A percentile compares a stretch with the other conserved stretches of the same genome.
These are phyloP conservation scores for Massariosphaeria phaeospora DNA, from an alignment of 495 filamentous ascomycete genomes.

Conservation along the genomic window DNA sequence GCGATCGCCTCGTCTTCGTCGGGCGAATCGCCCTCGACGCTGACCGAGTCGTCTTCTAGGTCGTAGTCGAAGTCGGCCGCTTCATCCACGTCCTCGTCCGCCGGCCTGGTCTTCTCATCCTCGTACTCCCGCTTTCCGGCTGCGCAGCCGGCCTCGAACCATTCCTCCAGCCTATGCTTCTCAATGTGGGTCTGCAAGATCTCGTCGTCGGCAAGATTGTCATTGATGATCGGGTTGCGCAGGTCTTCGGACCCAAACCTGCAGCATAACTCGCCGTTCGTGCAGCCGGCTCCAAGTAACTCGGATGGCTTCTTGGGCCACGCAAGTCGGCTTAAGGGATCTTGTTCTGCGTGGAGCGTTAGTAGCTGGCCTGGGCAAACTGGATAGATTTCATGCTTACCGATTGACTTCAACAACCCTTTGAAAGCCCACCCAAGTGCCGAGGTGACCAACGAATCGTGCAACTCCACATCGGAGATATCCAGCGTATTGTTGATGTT, in stretches of 20 bases:
- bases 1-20: background rate
- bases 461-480: constrained; percentile 48
- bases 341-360: constrained; percentile 2
- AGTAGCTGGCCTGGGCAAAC: background rate
- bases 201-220: constrained; percentile 39
- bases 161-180: constrained; percentile 36
- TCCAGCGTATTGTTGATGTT: constrained; percentile 52
- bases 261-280: constrained; percentile 28
- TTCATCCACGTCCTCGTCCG: background rate
- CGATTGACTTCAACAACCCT: constrained; percentile 45
- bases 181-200: constrained; percentile 30
- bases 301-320: background rate
- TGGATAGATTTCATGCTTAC: constrained; percentile 25
- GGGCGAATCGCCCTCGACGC: constrained; percentile 5
- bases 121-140: constrained; percentile 20
- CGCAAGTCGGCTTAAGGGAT: background rate
- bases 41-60: background rate
- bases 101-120: constrained; percentile 6
- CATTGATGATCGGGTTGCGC: constrained; percentile 33
- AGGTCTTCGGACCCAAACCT: constrained; percentile 35
- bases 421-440: constrained; percentile 49
- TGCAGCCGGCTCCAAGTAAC: constrained; percentile 33
- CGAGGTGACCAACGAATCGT: constrained; percentile 46
- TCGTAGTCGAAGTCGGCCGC: background rate
- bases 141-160: constrained; percentile 31